Conservation (phyloP, 78 protist species). For the Guillardia theta region DNA sequence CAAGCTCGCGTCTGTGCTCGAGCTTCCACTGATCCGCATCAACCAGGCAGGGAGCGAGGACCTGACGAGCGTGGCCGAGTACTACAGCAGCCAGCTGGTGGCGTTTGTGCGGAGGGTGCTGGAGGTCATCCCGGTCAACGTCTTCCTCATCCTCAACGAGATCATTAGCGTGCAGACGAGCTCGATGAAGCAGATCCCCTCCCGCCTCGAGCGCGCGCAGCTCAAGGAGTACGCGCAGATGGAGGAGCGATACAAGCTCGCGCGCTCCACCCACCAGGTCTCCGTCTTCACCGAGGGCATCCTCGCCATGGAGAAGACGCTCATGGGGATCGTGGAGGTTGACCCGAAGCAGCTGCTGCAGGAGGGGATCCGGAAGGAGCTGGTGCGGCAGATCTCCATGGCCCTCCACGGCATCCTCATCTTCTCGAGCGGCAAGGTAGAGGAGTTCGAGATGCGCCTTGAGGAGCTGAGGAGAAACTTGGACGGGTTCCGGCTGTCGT, state of each 20-base stretch:
- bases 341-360: conserved; percentile 75
- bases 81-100: conserved; percentile 63
- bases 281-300: conserved; percentile 95
- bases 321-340: conserved; percentile 88
- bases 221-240: conserved; percentile 84
- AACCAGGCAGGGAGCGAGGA: conserved; percentile 83
- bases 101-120: conserved; percentile 84
- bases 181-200: conserved; percentile 74
- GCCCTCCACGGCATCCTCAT: conserved; percentile 67
- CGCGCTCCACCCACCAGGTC: conserved; percentile 57
- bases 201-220: conserved; percentile 73
- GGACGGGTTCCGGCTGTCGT: conserved; percentile 78
- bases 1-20: conserved; percentile 90
- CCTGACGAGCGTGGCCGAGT: conserved; percentile 83
- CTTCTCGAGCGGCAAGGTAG: conserved; percentile 57
- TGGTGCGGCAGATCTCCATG: conserved; percentile 73
- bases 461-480: neutral
- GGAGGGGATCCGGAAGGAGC: conserved; percentile 94
- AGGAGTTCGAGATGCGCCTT: neutral
- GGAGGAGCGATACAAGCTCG: conserved; percentile 79
- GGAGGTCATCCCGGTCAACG: conserved; percentile 86
- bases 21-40: conserved; percentile 91
- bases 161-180: conserved; percentile 81
- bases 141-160: conserved; percentile 55
- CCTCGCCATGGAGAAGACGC: conserved; percentile 94